Conservation (phyloP, 164 flowering plant species). For the Liquidambar formosana region DNA sequence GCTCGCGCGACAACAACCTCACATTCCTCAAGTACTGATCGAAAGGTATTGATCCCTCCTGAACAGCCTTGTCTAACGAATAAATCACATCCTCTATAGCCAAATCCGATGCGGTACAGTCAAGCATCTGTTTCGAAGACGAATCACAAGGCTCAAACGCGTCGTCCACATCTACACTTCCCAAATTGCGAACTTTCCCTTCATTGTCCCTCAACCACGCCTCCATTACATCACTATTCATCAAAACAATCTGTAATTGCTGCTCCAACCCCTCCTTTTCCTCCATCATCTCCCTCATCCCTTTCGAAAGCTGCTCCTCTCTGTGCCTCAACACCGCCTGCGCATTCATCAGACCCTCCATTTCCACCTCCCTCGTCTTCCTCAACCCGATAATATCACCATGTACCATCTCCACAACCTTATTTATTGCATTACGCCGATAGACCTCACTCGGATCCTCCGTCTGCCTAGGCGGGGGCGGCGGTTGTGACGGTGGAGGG, state of each 20-base stretch:
- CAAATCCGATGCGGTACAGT: conserved; percentile 68
- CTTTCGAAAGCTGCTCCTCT: conserved; percentile 53
- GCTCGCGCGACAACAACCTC: conserved; percentile 79
- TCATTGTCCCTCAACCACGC: conserved; percentile 79
- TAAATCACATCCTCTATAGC: conserved; percentile 82
- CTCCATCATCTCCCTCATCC: conserved; percentile 71
- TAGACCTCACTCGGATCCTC: conserved; percentile 74
- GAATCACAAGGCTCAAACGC: conserved; percentile 65
- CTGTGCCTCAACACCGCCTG: conserved; percentile 68
- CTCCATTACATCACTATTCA: conserved; percentile 73
- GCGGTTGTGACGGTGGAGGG: conserved; percentile 22
- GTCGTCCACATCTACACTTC: conserved; percentile 49
- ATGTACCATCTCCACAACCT: conserved; percentile 63
- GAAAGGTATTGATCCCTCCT: conserved; percentile 72
- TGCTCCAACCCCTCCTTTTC: conserved; percentile 87
- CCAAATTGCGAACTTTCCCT: conserved; percentile 26
- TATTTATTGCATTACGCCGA: conserved; percentile 63
- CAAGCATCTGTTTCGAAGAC: conserved; percentile 76
- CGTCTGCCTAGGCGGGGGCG: conserved; percentile 25
- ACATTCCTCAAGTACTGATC: conserved; percentile 80
- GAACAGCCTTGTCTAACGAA: conserved; percentile 76
- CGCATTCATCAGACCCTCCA: conserved; percentile 65
- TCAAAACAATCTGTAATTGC: conserved; percentile 82
- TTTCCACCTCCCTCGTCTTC: conserved; percentile 71
- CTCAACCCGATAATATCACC: conserved; percentile 56